Conservation (phyloP, 345 rosid genomes). For the Gossypium stocksii region DNA sequence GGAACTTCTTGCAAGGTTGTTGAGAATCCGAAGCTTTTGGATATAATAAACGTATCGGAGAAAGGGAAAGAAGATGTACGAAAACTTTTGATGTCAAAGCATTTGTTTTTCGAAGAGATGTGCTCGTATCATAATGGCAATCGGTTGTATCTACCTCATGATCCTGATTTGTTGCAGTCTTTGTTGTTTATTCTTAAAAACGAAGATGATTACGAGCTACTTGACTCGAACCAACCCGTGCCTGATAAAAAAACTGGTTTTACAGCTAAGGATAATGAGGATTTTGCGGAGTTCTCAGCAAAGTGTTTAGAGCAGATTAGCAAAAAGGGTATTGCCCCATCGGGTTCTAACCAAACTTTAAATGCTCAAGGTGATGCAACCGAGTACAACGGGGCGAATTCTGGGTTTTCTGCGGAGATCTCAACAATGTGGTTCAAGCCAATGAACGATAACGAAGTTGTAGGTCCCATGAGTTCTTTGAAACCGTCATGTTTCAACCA, state of each 20-base stretch:
- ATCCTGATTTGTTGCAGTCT: not conserved
- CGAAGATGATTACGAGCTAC: not conserved
- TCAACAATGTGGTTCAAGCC: not conserved
- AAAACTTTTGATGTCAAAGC: conserved; percentile 26
- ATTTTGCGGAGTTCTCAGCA: not conserved
- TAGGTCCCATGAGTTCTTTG: not conserved
- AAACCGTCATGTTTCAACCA: not conserved
- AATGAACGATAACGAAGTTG: not conserved
- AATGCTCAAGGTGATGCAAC: not conserved
- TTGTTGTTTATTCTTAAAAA: not conserved
- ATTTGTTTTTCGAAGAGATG: conserved; percentile 25
- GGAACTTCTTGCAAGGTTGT: conserved; percentile 27
- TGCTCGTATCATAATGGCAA: conserved; percentile 2
- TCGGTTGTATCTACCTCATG: not conserved
- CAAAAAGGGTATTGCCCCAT: not conserved
- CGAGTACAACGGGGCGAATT: not conserved
- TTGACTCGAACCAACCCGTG: not conserved
- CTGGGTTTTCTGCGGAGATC: not conserved
- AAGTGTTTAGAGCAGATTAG: not conserved
- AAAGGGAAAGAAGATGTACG: conserved; percentile 19
- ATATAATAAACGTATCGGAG: conserved; percentile 16
- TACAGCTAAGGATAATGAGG: not conserved
- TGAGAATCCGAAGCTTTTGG: conserved; percentile 25
- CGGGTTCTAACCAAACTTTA: not conserved
- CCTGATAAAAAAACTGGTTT: not conserved